Evolutionary conservation across 495 filamentous ascomycete species (phyloP).

Genomic region (Talaromyces liani): DNA sequence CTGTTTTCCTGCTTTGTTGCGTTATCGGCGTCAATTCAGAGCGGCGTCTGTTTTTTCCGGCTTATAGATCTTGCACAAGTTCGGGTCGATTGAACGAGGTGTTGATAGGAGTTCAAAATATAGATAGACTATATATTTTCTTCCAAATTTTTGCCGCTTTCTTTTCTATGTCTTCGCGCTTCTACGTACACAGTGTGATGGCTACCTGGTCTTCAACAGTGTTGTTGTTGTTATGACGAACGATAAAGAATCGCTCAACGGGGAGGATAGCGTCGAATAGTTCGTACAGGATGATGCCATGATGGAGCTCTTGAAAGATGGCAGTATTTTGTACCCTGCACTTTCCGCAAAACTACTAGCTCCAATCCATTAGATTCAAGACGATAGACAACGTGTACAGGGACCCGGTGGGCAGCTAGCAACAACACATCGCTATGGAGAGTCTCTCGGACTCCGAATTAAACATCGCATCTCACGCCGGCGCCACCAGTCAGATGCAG

Average conservation of each 20-base stretch:
- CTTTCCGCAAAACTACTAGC: neutral
- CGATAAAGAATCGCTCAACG: neutral
- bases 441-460: conserved; percentile 5
- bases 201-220: neutral
- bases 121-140: neutral
- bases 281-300: neutral
- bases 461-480: conserved; percentile 2
- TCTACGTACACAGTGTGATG: neutral
- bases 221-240: neutral
- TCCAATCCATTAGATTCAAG: neutral
- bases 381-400: neutral
- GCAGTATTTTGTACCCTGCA: neutral
- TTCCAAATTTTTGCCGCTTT: neutral
- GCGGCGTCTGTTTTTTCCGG: neutral
- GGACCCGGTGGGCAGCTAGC: neutral
- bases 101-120: neutral
- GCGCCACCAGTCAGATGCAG: neutral
- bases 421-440: neutral
- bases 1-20: neutral
- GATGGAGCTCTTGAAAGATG: neutral
- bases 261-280: neutral
- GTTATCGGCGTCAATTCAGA: neutral
- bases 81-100: neutral
- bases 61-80: neutral
- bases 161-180: neutral